Conservation (phyloP, 2,329 filamentous ascomycete genomes). For the Ophiocordyceps australis region DNA sequence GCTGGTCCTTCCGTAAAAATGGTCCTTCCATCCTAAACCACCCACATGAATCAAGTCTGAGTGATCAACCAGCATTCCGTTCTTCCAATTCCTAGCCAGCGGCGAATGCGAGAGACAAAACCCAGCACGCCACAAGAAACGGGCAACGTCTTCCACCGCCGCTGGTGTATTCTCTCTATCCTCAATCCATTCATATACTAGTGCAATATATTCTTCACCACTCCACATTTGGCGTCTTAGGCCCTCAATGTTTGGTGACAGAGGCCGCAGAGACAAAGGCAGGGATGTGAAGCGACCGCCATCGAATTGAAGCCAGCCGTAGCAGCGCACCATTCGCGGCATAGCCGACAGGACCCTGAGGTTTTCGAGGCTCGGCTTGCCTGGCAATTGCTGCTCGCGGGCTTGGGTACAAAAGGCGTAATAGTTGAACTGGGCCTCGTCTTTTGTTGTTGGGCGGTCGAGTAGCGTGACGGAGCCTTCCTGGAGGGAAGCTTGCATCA, state of each 20-base stretch:
- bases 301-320: background rate
- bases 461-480: background rate
- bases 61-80: background rate
- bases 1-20: background rate
- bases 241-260: background rate
- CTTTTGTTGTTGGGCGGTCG: background rate
- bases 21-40: background rate
- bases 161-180: background rate
- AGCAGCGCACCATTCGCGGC: background rate
- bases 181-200: background rate
- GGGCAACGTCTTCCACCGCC: background rate
- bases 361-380: background rate
- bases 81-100: background rate
- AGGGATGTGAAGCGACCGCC: background rate
- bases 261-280: background rate
- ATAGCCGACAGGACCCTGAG: background rate
- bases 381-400: background rate
- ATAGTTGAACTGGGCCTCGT: background rate
- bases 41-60: background rate
- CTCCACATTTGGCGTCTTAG: background rate
- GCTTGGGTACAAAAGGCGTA: background rate
- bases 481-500: background rate
- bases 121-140: background rate
- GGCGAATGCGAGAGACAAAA: background rate
- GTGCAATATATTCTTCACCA: background rate